Percentiles rank a stretch among this genome's conserved stretches.
Conservation (phyloP, 2,329 filamentous ascomycete species). For the Rachicladosporium sp. region DNA sequence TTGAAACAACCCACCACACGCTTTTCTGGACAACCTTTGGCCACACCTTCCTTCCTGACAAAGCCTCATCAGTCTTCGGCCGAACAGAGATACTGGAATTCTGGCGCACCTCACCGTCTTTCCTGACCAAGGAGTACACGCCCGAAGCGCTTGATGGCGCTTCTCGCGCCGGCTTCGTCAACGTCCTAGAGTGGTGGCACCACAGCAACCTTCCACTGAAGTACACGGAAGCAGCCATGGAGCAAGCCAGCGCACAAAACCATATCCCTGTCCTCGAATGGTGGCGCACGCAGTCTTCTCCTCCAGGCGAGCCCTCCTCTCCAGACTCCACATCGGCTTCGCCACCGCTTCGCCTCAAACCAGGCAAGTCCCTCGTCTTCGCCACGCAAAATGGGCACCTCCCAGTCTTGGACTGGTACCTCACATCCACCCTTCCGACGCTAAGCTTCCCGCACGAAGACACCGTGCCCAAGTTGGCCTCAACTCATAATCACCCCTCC, state of each 20-base stretch:
- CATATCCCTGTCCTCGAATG: conserved; percentile 80
- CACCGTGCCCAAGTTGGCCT: conserved; percentile 70
- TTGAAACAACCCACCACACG: conserved; percentile 54
- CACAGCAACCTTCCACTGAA: conserved; percentile 65
- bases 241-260: conserved; percentile 74
- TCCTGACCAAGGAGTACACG: conserved; percentile 77
- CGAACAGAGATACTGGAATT: conserved; percentile 76
- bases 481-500: conserved; percentile 69
- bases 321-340: conserved; percentile 13
- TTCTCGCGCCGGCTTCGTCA: conserved; percentile 70
- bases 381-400: conserved; percentile 73
- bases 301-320: no score
- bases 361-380: conserved; percentile 71
- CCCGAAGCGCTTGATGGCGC: conserved; percentile 77
- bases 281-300: conserved; percentile 57
- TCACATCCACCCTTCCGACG: conserved; percentile 46
- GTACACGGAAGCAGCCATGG: conserved; percentile 77
- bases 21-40: conserved; percentile 81
- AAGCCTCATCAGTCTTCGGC: conserved; percentile 77
- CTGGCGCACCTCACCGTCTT: conserved; percentile 75
- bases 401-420: conserved; percentile 77
- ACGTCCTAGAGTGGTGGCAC: conserved; percentile 87
- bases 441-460: conserved; percentile 72
- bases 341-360: conserved; percentile 50
- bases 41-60: conserved; percentile 68